Percentiles rank a stretch among this genome's conserved stretches.
Evolutionary conservation across 2,329 filamentous ascomycete genomes (phyloP).

Genomic region (Colletotrichum orchidophilum): DNA sequence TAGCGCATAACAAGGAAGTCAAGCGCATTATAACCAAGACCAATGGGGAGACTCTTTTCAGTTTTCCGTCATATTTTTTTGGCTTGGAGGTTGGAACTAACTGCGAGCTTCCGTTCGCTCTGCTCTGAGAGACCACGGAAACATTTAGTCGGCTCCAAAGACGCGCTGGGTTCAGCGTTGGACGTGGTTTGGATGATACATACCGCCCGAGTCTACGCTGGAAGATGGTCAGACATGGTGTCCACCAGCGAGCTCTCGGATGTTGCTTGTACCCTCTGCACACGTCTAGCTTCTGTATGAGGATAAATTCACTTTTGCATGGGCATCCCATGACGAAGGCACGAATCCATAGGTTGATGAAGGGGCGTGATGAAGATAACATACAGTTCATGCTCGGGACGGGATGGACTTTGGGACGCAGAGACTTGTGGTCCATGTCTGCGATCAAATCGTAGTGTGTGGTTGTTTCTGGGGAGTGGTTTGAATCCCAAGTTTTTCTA

Average conservation of each 20-base stretch:
- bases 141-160: background rate
- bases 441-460: no score
- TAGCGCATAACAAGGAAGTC: background rate
- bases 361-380: background rate
- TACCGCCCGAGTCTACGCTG: background rate
- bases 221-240: no score
- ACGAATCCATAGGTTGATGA: background rate
- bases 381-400: background rate
- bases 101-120: background rate
- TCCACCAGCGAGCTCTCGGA: fast-evolving
- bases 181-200: background rate
- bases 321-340: background rate
- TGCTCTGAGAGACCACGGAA: background rate
- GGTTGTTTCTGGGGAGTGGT: no score
- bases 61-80: background rate
- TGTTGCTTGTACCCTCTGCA: background rate
- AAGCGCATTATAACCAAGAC: background rate
- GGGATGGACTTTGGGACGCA: background rate
- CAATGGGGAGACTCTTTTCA: background rate
- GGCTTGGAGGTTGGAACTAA: background rate
- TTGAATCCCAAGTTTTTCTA: no score
- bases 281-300: background rate
- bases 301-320: background rate
- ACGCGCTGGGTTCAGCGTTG: background rate
- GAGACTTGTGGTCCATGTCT: background rate